Base-by-base conservation (phyloP, 768 basidiomycete genomes). In the Kondoa malvinella region DNA sequence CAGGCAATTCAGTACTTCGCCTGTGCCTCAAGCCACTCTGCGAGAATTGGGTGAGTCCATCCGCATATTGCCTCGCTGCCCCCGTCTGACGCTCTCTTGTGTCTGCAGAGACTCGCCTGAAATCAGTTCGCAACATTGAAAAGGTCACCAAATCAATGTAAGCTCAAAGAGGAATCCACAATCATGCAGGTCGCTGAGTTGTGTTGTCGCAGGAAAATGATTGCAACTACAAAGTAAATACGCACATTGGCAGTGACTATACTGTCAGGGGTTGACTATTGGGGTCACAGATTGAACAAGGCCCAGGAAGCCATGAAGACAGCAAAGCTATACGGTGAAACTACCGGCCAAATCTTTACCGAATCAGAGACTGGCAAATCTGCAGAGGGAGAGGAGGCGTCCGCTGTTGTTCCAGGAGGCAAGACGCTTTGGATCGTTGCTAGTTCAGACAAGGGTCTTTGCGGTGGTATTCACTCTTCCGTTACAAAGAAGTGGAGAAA, bases 151-250 rank as follows among this genome's bases (percentile, higher is more conserved):
- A 56, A 60, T 60, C 67, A 12, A 57, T 57, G 57, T 67, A 57
- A 34, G 34, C 32, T 16, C 34, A 60, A n/a, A 21, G 1, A 17
- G 2, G 16, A 3, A 64, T 34, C 34, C 26, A 2, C 1, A 16
- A 2, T 94, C 77, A 90, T 95, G 84, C 97, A 97, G 88, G 96
- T 99, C 81, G 96, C 94, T 70, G 94, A 95, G 82, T 92, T 90
- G 71, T n/a, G n/a, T n/a, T n/a, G n/a, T n/a, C n/a, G n/a, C n/a
- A 71, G 83, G 75, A 62, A 68, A 57, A 67, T 71, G 4, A 27
- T 57, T 56, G 26, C 26, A 12, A n/a, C 3, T 27, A 29, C 58
- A 12, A 61, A 26, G 50, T 30, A 31, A 59, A 40, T 25, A 33
- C 27, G 29, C 15, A 50, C 50, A 31, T 66, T n/a, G 27, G 12